phyloP scores from a whole-genome alignment of 306 rosid species.

The Malus orientalis region DNA sequence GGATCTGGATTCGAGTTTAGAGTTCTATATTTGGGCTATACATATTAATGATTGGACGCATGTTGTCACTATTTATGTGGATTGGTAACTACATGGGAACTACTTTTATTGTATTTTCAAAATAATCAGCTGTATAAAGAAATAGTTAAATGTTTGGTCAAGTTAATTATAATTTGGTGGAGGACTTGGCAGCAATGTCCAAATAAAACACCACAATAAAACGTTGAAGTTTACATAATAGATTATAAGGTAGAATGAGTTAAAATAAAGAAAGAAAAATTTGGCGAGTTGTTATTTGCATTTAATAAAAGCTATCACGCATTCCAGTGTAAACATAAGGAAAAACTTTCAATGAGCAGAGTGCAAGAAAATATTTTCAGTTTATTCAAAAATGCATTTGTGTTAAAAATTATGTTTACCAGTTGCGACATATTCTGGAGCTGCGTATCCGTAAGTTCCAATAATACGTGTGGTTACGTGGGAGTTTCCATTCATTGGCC shows the following conservation, averaged over 20 bases:
- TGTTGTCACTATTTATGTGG: too few relatives aligned
- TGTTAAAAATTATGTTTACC: conserved; percentile 21
- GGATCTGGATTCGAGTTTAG: too few relatives aligned
- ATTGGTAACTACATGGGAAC: too few relatives aligned
- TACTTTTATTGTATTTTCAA: too few relatives aligned
- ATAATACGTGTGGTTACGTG: conserved; percentile 61
- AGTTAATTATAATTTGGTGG: not conserved
- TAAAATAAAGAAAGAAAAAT: not conserved
- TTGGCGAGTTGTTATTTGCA: not conserved
- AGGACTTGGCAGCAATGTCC: not conserved
- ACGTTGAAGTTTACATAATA: not conserved
- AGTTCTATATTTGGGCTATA: too few relatives aligned
- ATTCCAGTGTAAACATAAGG: not conserved
- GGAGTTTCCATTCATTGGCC: conserved; percentile 55
- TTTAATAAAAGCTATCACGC: not conserved
- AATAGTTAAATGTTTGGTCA: not conserved
- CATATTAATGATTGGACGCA: too few relatives aligned
- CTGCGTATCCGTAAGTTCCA: conserved; percentile 87
- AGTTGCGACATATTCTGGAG: conserved; percentile 78
- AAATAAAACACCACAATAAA: too few relatives aligned
- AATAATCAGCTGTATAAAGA: too few relatives aligned
- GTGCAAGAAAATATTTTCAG: not conserved
- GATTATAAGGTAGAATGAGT: too few relatives aligned
- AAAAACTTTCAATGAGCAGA: too few relatives aligned
- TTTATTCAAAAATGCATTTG: too few relatives aligned